A percentile compares a stretch with the other conserved stretches of the same genome.
Conservation (phyloP, 1,284 basidiomycete genomes). For the Puccinia coronata region DNA sequence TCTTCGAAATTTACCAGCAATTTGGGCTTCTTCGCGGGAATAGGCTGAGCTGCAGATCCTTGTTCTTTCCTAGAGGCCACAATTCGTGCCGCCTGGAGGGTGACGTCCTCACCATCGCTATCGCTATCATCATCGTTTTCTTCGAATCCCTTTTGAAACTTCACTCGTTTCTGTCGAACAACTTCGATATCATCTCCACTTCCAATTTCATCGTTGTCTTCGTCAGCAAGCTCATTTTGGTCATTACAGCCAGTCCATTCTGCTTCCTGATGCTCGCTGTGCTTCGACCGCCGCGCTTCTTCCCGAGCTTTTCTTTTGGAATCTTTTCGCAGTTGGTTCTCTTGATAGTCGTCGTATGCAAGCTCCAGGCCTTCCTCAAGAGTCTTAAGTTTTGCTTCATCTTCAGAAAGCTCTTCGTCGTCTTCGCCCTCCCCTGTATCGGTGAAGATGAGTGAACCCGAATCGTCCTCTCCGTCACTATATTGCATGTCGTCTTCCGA, state of each 20-base stretch:
- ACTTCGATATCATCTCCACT: constrained; percentile 59
- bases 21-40: constrained; percentile 38
- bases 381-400: constrained; percentile 61
- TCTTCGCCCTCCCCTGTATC: constrained; percentile 61
- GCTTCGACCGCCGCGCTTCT: constrained; percentile 70
- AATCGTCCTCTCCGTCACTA: constrained; percentile 58
- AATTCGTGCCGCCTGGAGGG: constrained; percentile 59
- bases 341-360: constrained; percentile 84
- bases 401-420: constrained; percentile 55
- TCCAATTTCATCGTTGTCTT: constrained; percentile 56
- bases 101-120: constrained; percentile 62
- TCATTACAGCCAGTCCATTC: constrained; percentile 72
- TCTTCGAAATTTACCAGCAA: constrained; percentile 52
- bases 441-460: constrained; percentile 63
- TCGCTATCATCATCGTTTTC: constrained; percentile 51
- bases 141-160: constrained; percentile 52
- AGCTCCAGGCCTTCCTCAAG: constrained; percentile 85
- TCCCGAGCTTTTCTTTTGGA: constrained; percentile 80
- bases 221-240: constrained; percentile 53
- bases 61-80: constrained; percentile 59
- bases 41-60: constrained; percentile 61
- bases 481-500: constrained; percentile 65
- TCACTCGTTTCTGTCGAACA: constrained; percentile 49
- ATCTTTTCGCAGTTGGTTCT: constrained; percentile 78
- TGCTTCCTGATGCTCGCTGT: constrained; percentile 67